Base-by-base conservation (phyloP, 2,329 filamentous ascomycete species). In the Diaporthe sp. region DNA sequence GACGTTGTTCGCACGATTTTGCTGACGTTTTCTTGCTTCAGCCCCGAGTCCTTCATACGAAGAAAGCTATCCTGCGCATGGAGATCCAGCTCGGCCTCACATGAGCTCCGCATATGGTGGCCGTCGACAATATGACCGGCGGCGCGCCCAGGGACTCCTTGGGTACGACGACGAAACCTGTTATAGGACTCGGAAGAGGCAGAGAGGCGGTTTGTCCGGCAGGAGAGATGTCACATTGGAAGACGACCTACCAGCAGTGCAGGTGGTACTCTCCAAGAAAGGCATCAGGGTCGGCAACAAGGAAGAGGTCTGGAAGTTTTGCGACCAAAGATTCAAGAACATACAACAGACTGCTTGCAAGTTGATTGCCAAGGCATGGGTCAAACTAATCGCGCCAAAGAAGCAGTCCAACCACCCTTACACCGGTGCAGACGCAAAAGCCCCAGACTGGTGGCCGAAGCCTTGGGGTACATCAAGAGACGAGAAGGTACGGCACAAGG, bases 381-480 rank as follows among this genome's bases (percentile, higher is more conserved):
- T 95, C 76, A 94, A 94, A 80, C 88, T 91, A 2, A 90, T 95
- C 2, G 93, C 94, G 79, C 94, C 94, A 0, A 94, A 94, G 84
- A 95, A 95, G 82, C 93, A 95, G 82, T 92, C 92, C 0, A 92
- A 90, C 25, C 91, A 94, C 79, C 93, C 94, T 0, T 95, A 95
- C 80, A 93, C 92, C 1, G 87, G 88, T n/a, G 90, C 88, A 44
- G 89, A 92, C 61, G 88, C 88, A 44, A 91, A 90, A 78, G 89
- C 89, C 1, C 91, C 92, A 0, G 89, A 89, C 71, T 94, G 92
- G 92, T 94, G 92, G 92, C 92, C 92, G 3, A 86, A 89, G 80
- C 84, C 87, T 9, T 88, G 89, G 87, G 86, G 89, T 0, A 80
- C 83, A 1, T 85, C 86, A 0, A 87, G 88, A 74, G 85, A 88